Conservation (phyloP, 176 grass and related monocot genomes). For the Ensete glaucum region DNA sequence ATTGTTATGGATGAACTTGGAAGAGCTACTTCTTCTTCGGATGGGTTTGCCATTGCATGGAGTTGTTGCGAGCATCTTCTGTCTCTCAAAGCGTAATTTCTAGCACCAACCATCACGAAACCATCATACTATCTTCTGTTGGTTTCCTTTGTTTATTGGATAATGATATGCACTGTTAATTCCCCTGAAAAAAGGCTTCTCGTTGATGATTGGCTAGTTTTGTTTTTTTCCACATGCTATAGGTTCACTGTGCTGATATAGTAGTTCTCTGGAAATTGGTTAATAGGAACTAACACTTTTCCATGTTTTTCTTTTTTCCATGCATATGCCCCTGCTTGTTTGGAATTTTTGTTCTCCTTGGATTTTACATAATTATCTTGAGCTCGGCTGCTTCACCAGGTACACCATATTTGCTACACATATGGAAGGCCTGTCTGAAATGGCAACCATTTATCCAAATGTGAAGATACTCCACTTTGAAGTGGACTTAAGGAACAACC, state of each 20-base stretch:
- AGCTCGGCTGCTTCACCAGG: slow-evolving; percentile 27
- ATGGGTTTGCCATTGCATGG: slow-evolving; percentile 99
- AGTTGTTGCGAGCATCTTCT: slow-evolving; percentile 89
- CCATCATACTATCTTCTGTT: not conserved
- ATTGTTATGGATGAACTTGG: slow-evolving; percentile 96
- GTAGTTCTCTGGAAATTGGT: not conserved
- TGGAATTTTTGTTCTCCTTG: not conserved
- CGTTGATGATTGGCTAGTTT: not conserved
- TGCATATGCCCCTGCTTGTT: not conserved
- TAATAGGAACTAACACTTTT: not conserved
- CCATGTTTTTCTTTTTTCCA: not conserved
- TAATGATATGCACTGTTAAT: not conserved
- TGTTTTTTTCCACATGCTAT: not conserved
- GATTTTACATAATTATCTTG: not conserved
- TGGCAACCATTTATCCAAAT: slow-evolving; percentile 86
- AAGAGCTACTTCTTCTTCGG: slow-evolving; percentile 88
- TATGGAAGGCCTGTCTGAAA: slow-evolving; percentile 86
- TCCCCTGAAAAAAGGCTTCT: no score
- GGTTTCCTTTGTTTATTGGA: not conserved
- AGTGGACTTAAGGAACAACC: slow-evolving; percentile 67
- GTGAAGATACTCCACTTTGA: slow-evolving; percentile 94
- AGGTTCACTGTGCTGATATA: not conserved
- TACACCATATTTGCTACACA: slow-evolving; percentile 91
- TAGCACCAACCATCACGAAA: slow-evolving; percentile 11
- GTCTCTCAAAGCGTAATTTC: slow-evolving; percentile 65